A percentile compares a stretch with the other conserved stretches of the same genome.
Evolutionary conservation across 768 basidiomycete genomes (phyloP).

Genomic region (Suillus weaverae): DNA sequence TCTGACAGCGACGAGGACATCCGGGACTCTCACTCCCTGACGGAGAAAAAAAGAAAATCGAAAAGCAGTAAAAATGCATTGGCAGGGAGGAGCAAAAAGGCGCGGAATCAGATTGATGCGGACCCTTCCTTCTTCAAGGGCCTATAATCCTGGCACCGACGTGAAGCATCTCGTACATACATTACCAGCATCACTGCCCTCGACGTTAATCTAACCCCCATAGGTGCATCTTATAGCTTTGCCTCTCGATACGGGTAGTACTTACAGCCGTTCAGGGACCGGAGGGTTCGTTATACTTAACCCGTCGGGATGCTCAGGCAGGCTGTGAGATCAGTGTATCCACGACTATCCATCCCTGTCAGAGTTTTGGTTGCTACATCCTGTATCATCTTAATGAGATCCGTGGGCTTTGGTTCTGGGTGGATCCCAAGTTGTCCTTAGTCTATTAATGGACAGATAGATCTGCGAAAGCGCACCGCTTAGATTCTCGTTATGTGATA

Average conservation of each 20-base stretch:
- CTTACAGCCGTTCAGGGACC: constrained; percentile 11
- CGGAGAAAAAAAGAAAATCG: constrained; percentile 54
- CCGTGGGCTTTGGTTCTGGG: background rate
- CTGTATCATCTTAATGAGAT: constrained; percentile 29
- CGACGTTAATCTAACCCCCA: background rate
- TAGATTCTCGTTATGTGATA: background rate
- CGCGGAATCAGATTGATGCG: constrained; percentile 56
- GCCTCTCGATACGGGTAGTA: background rate
- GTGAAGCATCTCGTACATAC: background rate
- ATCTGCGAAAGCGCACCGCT: background rate
- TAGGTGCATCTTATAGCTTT: background rate
- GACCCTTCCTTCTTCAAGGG: constrained; percentile 69
- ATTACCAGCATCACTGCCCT: background rate
- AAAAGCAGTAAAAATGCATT: constrained; percentile 54
- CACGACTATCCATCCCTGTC: constrained; percentile 31
- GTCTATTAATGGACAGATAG: constrained; percentile 12
- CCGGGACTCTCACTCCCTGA: constrained; percentile 30
- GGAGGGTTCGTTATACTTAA: background rate
- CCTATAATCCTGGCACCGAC: constrained; percentile 36
- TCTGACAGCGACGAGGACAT: constrained; percentile 27
- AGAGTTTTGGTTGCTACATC: constrained; percentile 14
- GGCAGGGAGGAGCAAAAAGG: constrained; percentile 53
- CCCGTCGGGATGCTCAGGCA: constrained; percentile 4
- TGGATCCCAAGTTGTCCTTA: background rate
- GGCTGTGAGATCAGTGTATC: constrained; percentile 20